These are phyloP conservation scores for Melanogaster broomeanus DNA, from an alignment of 768 basidiomycete species.

Conservation along the genomic window DNA sequence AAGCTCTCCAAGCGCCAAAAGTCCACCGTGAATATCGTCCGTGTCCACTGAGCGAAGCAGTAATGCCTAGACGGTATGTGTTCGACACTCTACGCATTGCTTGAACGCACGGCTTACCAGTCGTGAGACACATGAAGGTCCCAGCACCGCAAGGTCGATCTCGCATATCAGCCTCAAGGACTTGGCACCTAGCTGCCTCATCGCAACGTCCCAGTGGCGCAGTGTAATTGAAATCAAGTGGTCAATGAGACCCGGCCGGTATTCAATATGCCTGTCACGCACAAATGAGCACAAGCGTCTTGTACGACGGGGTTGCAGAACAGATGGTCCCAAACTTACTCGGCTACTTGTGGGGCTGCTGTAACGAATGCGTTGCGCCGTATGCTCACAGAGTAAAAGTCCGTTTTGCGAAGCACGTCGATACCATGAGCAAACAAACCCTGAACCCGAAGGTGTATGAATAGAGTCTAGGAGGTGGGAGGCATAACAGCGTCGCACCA, in stretches of 20 bases:
- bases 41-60: constrained; percentile 66
- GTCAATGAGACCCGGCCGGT: constrained; percentile 65
- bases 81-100: constrained; percentile 13
- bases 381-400: constrained; percentile 93
- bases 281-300: constrained; percentile 9
- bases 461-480: constrained; percentile 11
- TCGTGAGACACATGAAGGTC: constrained; percentile 47
- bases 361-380: constrained; percentile 81
- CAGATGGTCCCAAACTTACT: constrained; percentile 51
- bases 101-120: constrained; percentile 48
- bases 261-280: constrained; percentile 68
- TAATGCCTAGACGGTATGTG: constrained; percentile 40
- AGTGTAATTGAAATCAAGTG: constrained; percentile 75
- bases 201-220: constrained; percentile 85
- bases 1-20: constrained; percentile 75
- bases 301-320: constrained; percentile 8
- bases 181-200: constrained; percentile 77
- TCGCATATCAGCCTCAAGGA: constrained; percentile 72
- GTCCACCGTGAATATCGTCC: constrained; percentile 76
- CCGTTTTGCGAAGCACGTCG: constrained; percentile 86
- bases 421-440: constrained; percentile 92
- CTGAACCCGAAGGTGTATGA: constrained; percentile 43
- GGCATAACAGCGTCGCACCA: constrained; percentile 51
- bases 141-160: constrained; percentile 55
- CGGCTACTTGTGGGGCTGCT: constrained; percentile 84